A percentile compares a stretch with the other conserved stretches of the same genome.
phyloP scores from a whole-genome alignment of 148 eudicot genomes.

The Diospyros kaki region DNA sequence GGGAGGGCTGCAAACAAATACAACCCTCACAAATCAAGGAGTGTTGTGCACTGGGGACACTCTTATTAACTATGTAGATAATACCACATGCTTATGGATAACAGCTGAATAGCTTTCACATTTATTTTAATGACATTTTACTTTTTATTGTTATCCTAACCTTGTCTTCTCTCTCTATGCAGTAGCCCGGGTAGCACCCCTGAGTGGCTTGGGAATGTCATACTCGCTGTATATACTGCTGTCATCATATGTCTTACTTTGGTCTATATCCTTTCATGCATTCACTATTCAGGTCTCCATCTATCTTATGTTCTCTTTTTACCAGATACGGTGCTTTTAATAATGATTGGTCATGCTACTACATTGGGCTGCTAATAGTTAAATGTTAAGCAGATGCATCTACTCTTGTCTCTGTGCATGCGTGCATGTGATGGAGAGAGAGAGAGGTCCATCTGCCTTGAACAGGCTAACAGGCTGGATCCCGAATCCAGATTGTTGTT shows the following conservation, averaged over 20 bases:
- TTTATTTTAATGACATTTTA: neutral
- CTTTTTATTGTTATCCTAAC: neutral
- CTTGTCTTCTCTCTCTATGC: constrained; percentile 23
- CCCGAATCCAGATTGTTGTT: too few species aligned
- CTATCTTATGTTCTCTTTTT: constrained; percentile 7
- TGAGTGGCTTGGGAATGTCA: constrained; percentile 67
- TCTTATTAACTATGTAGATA: neutral
- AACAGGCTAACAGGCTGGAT: neutral
- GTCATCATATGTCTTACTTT: constrained; percentile 68
- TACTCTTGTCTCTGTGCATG: neutral
- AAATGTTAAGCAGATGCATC: neutral
- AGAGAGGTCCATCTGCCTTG: neutral
- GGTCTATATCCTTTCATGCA: constrained; percentile 87
- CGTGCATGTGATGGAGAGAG: neutral
- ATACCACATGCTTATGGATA: constrained; percentile 1
- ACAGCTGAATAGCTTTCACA: neutral
- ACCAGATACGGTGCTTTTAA: neutral
- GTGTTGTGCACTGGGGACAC: too few species aligned
- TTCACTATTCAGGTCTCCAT: constrained; percentile 84
- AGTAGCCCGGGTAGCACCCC: constrained; percentile 87
- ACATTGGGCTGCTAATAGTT: neutral
- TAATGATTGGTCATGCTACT: neutral
- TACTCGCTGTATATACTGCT: constrained; percentile 55
- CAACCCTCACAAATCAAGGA: too few species aligned
- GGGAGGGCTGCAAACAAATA: too few species aligned